These are phyloP conservation scores for Davidsoniella neocaledoniae DNA, from an alignment of 2,329 filamentous ascomycete genomes.

Conservation along the genomic window DNA sequence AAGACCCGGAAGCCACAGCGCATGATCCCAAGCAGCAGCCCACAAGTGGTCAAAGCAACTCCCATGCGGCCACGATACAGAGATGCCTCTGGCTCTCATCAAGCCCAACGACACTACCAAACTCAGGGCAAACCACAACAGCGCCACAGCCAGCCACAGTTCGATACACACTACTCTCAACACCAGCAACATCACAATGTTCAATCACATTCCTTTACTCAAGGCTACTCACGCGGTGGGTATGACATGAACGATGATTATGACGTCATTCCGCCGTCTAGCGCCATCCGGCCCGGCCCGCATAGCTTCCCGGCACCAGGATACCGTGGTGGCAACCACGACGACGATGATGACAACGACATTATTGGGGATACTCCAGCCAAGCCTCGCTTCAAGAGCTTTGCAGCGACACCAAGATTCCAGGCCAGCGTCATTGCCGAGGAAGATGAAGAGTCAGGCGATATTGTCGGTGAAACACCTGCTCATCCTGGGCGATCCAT, in stretches of 20 bases:
- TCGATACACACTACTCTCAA: background rate
- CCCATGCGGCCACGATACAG: constrained; percentile 33
- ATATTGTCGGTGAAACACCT: constrained; percentile 5
- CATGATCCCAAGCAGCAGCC: constrained; percentile 21
- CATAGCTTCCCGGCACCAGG: constrained; percentile 4
- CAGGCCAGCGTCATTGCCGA: constrained; percentile 1
- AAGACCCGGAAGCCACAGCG: constrained; percentile 37
- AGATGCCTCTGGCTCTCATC: constrained; percentile 2
- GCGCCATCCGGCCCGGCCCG: constrained; percentile 14
- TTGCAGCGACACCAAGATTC: background rate
- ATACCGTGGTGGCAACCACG: background rate
- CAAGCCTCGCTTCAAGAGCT: constrained; percentile 5
- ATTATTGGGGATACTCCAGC: constrained; percentile 9
- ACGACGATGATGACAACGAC: background rate
- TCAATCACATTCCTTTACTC: constrained; percentile 2
- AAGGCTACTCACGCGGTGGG: background rate
- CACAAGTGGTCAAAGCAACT: constrained; percentile 38
- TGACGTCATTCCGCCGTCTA: constrained; percentile 23
- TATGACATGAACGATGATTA: constrained; percentile 12
- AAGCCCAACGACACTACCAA: background rate
- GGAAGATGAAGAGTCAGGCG: background rate
- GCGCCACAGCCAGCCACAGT: background rate
- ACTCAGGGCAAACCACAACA: background rate
- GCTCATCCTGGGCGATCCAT: background rate
- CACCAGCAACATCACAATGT: background rate